A percentile compares a stretch with the other conserved stretches of the same genome.
Evolutionary conservation across 1,284 basidiomycete species (phyloP).

Genomic region (Naganishia albida): DNA sequence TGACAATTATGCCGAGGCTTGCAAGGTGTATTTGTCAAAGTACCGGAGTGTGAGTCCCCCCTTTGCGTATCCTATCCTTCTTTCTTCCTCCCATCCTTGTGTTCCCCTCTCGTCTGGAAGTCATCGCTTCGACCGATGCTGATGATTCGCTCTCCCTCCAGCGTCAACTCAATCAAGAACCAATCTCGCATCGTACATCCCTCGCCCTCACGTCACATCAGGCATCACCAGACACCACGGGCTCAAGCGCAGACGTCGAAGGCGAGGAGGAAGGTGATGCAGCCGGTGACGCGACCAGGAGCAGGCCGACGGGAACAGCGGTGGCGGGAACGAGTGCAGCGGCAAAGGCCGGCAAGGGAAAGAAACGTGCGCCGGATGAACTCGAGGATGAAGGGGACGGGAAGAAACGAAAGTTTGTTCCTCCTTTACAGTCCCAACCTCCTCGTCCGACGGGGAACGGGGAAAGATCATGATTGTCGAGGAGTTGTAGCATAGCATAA

Average conservation of each 20-base stretch:
- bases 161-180: constrained; percentile 28
- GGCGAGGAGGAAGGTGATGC: constrained; percentile 18
- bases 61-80: neutral
- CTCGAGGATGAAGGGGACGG: constrained; percentile 7
- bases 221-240: constrained; percentile 19
- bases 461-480: neutral
- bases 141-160: neutral
- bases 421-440: neutral
- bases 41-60: constrained; percentile 69
- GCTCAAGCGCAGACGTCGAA: constrained; percentile 26
- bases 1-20: constrained; percentile 87
- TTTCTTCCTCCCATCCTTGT: too few species aligned
- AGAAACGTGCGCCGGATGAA: constrained; percentile 10
- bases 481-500: constrained; percentile 2
- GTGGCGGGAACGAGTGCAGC: neutral
- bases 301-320: neutral
- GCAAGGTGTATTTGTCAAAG: constrained; percentile 86
- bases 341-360: neutral
- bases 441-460: neutral
- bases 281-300: neutral
- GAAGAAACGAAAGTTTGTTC: constrained; percentile 3
- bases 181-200: constrained; percentile 14
- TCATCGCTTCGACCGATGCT: neutral
- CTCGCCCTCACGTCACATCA: constrained; percentile 12
- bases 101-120: too few species aligned